A percentile compares a stretch with the other conserved stretches of the same genome.
Conservation (phyloP, 768 basidiomycete genomes). For the Psilocybe azurescens region DNA sequence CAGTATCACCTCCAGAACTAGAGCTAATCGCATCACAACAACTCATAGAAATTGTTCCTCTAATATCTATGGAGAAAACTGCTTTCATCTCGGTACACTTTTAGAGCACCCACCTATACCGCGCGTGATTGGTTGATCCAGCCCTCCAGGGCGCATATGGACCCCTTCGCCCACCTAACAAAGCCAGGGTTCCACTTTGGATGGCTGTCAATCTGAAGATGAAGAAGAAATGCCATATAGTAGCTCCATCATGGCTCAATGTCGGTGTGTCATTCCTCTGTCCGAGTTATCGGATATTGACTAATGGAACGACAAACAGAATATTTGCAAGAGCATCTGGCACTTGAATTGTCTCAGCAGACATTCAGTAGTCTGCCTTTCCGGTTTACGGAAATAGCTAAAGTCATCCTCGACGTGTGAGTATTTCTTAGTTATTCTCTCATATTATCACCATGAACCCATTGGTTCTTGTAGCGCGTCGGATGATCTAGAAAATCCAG, state of each 20-base stretch:
- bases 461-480: conserved; percentile 64
- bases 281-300: not conserved
- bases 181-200: conserved; percentile 92
- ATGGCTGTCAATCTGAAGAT: conserved; percentile 92
- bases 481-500: conserved; percentile 87
- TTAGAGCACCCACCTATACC: conserved; percentile 12
- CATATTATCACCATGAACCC: not conserved
- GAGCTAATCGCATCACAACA: conserved; percentile 89
- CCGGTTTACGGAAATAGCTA: conserved; percentile 88
- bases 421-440: conserved; percentile 30
- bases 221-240: conserved; percentile 94
- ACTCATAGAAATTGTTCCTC: conserved; percentile 83
- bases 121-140: conserved; percentile 25
- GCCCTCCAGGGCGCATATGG: conserved; percentile 84
- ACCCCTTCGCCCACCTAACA: conserved; percentile 87
- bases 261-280: conserved; percentile 60
- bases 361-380: conserved; percentile 85
- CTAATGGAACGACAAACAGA: conserved; percentile 50
- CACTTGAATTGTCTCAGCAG: conserved; percentile 73
- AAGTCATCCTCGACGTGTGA: conserved; percentile 92
- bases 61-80: conserved; percentile 90
- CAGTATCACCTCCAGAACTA: conserved; percentile 83
- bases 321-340: conserved; percentile 75
- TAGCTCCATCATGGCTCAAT: conserved; percentile 88
- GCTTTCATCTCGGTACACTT: conserved; percentile 84